phyloP scores from a whole-genome alignment of 169 alveolate species.

The Cryptosporidium ubiquitum region DNA sequence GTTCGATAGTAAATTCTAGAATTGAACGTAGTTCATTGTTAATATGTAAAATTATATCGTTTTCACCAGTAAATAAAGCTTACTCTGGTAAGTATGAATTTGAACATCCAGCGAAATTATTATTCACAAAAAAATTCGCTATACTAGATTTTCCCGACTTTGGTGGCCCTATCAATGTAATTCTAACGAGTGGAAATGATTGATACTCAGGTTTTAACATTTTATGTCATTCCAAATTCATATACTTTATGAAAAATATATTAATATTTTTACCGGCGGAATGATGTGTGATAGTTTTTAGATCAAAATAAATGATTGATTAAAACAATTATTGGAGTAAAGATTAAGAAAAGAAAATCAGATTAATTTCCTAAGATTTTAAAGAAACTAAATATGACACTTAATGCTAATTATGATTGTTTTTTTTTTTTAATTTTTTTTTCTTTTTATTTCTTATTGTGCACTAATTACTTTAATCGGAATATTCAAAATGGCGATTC shows the following conservation, averaged over 20 bases:
- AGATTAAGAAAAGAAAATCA: background rate
- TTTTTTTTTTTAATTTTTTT: background rate
- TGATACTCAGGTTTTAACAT: slow-evolving; percentile 69
- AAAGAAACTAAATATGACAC: background rate
- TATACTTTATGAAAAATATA: no score
- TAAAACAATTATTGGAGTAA: background rate
- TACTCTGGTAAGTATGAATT: slow-evolving; percentile 45
- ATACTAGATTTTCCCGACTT: slow-evolving; percentile 68
- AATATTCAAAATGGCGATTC: background rate
- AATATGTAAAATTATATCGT: background rate
- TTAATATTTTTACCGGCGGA: slow-evolving; percentile 10
- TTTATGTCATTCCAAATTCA: background rate
- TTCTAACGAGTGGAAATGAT: slow-evolving; percentile 60
- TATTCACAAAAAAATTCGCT: slow-evolving; percentile 40
- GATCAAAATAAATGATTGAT: slow-evolving; percentile 7
- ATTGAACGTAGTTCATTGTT: background rate
- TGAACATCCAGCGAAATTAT: slow-evolving; percentile 20
- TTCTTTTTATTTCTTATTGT: background rate
- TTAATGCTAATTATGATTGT: no score
- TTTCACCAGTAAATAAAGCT: background rate
- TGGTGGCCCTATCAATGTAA: slow-evolving; percentile 66
- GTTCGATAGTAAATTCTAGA: slow-evolving; percentile 52
- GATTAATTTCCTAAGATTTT: background rate
- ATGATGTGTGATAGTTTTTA: slow-evolving; percentile 47
- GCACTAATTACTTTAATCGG: no score